These are phyloP conservation scores for Citeromyces hawaiiensis DNA, from an alignment of 1,139 yeast genomes.

Conservation along the genomic window DNA sequence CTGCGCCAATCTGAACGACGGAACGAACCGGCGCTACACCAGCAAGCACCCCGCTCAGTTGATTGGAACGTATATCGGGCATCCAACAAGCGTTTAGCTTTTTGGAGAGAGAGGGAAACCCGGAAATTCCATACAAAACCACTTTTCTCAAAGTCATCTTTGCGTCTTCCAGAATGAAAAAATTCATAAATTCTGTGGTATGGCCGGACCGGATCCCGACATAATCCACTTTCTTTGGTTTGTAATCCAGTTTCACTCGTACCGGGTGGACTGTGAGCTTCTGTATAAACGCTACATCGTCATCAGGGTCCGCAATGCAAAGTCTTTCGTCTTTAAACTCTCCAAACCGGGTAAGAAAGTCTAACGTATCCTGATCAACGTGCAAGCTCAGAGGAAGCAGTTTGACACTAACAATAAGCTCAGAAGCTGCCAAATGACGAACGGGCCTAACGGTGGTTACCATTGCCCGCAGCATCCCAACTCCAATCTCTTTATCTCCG, in stretches of 20 bases:
- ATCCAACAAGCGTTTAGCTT: constrained; percentile 62
- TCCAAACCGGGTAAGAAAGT: constrained; percentile 66
- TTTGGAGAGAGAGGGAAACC: constrained; percentile 45
- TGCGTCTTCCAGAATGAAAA: constrained; percentile 82
- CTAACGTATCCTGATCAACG: constrained; percentile 88
- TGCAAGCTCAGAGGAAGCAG: constrained; percentile 69
- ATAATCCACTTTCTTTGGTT: constrained; percentile 81
- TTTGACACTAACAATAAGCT: constrained; percentile 40
- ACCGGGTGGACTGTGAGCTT: constrained; percentile 52
- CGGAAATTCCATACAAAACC: constrained; percentile 62
- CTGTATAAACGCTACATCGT: constrained; percentile 57
- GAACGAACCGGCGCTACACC: constrained; percentile 81
- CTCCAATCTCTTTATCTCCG: constrained; percentile 60
- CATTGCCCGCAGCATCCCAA: constrained; percentile 35
- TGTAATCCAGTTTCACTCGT: constrained; percentile 69
- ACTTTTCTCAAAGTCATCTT: constrained; percentile 49
- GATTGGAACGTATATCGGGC: constrained; percentile 73
- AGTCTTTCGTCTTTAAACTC: constrained; percentile 70
- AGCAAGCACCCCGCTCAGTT: constrained; percentile 64
- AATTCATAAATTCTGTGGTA: constrained; percentile 74
- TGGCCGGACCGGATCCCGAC: constrained; percentile 78
- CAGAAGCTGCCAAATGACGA: constrained; percentile 52
- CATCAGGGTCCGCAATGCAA: constrained; percentile 32
- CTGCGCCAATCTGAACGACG: constrained; percentile 64
- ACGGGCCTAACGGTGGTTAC: constrained; percentile 47